Conservation (phyloP, 1,284 basidiomycete species). For the Heterobasidion occidentale region DNA sequence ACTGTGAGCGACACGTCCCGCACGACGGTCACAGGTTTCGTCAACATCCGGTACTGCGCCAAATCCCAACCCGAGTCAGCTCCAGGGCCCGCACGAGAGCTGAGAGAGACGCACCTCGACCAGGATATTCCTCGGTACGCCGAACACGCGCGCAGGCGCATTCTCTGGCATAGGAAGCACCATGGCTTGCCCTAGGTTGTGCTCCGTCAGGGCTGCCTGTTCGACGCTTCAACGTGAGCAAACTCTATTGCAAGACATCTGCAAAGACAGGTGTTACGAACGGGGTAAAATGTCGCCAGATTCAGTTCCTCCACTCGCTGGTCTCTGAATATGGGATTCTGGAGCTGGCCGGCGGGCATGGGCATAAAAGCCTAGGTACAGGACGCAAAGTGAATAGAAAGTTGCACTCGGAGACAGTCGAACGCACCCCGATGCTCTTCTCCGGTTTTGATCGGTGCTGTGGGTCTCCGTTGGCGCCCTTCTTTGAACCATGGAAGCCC, state of each 20-base stretch:
- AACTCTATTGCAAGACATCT: background rate
- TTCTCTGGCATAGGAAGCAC: slow-evolving; percentile 35
- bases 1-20: slow-evolving; percentile 52
- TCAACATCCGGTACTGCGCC: slow-evolving; percentile 55
- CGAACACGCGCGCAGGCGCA: slow-evolving; percentile 50
- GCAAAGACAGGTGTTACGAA: slow-evolving; percentile 17
- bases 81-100: background rate
- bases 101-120: slow-evolving; percentile 44
- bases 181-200: slow-evolving; percentile 32
- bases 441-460: slow-evolving; percentile 3
- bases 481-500: slow-evolving; percentile 9
- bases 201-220: slow-evolving; percentile 28
- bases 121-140: slow-evolving; percentile 55
- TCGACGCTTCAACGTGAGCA: background rate
- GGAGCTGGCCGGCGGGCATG: slow-evolving; percentile 25
- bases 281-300: slow-evolving; percentile 32
- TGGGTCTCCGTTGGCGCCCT: background rate
- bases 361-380: slow-evolving; percentile 27
- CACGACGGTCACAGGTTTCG: slow-evolving; percentile 58
- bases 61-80: background rate
- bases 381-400: no score
- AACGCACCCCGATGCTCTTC: slow-evolving; percentile 10
- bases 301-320: slow-evolving; percentile 20
- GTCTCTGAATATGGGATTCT: slow-evolving; percentile 26
- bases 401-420: background rate